Percentiles rank a stretch among this genome's conserved stretches.
phyloP scores from a whole-genome alignment of 2,329 filamentous ascomycete genomes.

The Monosporascus sp. region DNA sequence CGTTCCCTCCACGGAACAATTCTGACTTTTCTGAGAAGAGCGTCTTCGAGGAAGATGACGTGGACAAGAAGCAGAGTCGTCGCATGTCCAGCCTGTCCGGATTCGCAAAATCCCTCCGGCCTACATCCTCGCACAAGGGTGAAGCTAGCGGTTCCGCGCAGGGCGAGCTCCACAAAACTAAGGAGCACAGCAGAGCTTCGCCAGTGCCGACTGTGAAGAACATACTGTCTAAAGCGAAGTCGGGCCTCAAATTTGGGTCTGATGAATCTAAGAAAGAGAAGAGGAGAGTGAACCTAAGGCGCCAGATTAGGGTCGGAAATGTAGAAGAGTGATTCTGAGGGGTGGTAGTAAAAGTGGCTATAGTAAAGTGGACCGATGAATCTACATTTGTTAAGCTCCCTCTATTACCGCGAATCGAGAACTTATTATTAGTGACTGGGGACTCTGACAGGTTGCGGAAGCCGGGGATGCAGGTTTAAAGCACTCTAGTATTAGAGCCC shows the following conservation, averaged over 20 bases:
- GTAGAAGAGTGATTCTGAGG: neutral
- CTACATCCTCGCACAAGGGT: conserved; percentile 2
- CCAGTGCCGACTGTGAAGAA: conserved; percentile 15
- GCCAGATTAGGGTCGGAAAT: conserved; percentile 11
- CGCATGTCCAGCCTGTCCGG: conserved; percentile 6
- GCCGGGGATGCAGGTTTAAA: too few relatives aligned
- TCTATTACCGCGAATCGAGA: too few relatives aligned
- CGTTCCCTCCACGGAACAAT: conserved; percentile 10
- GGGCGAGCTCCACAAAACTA: conserved; percentile 2
- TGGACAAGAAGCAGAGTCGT: conserved; percentile 9
- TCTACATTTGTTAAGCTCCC: too few relatives aligned
- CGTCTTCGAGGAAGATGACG: conserved; percentile 2
- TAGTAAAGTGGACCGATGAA: too few relatives aligned
- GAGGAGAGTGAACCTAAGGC: conserved; percentile 15
- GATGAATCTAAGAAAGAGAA: conserved; percentile 18
- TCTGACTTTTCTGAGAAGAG: conserved; percentile 6
- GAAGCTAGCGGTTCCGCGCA: neutral
- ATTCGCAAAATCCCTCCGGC: conserved; percentile 4
- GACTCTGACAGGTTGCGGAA: too few relatives aligned
- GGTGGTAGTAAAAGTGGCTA: too few relatives aligned
- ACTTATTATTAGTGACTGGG: too few relatives aligned
- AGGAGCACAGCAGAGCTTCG: conserved; percentile 1
- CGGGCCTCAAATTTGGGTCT: conserved; percentile 12
- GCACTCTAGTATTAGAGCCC: too few relatives aligned
- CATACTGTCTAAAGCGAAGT: conserved; percentile 19